These are phyloP conservation scores for Colletotrichum sp. DNA, from an alignment of 2,329 filamentous ascomycete species.

Conservation along the genomic window DNA sequence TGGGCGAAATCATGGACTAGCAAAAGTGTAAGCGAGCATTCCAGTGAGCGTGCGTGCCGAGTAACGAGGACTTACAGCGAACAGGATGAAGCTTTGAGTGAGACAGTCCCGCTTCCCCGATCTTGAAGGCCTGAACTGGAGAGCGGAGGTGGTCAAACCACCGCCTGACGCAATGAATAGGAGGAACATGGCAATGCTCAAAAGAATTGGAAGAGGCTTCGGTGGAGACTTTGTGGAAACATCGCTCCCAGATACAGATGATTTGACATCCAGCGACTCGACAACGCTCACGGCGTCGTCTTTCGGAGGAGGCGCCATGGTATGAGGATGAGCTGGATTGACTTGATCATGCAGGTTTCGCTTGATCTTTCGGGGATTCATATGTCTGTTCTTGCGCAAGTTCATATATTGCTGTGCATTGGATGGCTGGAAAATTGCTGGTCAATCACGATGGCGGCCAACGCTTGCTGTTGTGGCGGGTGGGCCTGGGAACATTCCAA, in stretches of 20 bases:
- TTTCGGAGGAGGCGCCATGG: conserved; percentile 13
- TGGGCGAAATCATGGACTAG: conserved; percentile 32
- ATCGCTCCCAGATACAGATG: conserved; percentile 21
- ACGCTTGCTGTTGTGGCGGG: conserved; percentile 12
- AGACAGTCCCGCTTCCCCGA: conserved; percentile 14
- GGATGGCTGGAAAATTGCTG: conserved; percentile 1
- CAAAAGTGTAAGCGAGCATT: neutral
- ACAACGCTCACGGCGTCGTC: conserved; percentile 18
- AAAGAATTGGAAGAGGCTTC: conserved; percentile 14
- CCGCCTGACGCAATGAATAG: conserved; percentile 16
- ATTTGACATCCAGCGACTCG: conserved; percentile 22
- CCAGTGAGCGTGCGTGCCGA: too few relatives aligned
- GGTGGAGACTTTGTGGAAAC: conserved; percentile 18
- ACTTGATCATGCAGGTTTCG: neutral
- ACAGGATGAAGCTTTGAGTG: conserved; percentile 22
- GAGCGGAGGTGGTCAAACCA: conserved; percentile 17
- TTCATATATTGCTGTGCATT: conserved; percentile 1
- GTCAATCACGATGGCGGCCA: neutral
- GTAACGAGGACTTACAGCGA: conserved; percentile 4
- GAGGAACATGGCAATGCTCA: conserved; percentile 13
- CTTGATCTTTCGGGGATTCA: neutral
- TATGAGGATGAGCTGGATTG: neutral
- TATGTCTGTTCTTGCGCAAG: neutral
- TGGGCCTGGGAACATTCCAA: conserved; percentile 5
- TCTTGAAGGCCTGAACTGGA: conserved; percentile 16